phyloP scores from a whole-genome alignment of 352 stramenopile species.

The Elongisporangium anandrum region DNA sequence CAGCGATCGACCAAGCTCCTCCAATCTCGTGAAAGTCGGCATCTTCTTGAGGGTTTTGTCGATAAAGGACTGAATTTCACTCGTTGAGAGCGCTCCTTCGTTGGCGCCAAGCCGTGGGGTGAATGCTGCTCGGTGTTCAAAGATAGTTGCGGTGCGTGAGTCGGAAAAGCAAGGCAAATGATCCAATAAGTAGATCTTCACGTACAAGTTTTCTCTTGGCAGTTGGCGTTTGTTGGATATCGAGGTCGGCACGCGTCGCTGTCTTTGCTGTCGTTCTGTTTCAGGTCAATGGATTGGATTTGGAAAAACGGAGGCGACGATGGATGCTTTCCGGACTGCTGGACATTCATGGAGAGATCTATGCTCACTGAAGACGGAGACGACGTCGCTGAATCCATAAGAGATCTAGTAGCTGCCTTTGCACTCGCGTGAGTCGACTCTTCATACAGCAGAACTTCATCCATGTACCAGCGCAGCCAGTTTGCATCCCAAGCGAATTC shows the following conservation, averaged over 20 bases:
- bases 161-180: too few relatives aligned
- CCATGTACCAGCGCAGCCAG: conserved; percentile 63
- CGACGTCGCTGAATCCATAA: conserved; percentile 2
- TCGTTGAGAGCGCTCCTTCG: conserved; percentile 53
- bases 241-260: conserved; percentile 20
- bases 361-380: conserved; percentile 13
- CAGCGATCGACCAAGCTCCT: conserved; percentile 54
- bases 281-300: conserved; percentile 22
- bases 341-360: conserved; percentile 13
- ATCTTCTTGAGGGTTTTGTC: conserved; percentile 30
- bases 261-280: conserved; percentile 20
- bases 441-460: conserved; percentile 44
- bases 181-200: not conserved
- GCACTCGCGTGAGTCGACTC: conserved; percentile 15
- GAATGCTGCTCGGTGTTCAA: conserved; percentile 18
- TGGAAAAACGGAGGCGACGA: conserved; percentile 5
- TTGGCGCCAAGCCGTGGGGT: conserved; percentile 53
- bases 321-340: conserved; percentile 1
- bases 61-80: conserved; percentile 57
- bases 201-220: conserved; percentile 37
- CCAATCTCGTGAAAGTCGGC: conserved; percentile 40
- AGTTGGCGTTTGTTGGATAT: conserved; percentile 31
- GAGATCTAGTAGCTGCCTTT: not conserved
- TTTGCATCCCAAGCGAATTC: conserved; percentile 37
- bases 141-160: conserved; percentile 3